Conservation (phyloP, 2,329 filamentous ascomycete species). For the Tolypocladium pustulatum region DNA sequence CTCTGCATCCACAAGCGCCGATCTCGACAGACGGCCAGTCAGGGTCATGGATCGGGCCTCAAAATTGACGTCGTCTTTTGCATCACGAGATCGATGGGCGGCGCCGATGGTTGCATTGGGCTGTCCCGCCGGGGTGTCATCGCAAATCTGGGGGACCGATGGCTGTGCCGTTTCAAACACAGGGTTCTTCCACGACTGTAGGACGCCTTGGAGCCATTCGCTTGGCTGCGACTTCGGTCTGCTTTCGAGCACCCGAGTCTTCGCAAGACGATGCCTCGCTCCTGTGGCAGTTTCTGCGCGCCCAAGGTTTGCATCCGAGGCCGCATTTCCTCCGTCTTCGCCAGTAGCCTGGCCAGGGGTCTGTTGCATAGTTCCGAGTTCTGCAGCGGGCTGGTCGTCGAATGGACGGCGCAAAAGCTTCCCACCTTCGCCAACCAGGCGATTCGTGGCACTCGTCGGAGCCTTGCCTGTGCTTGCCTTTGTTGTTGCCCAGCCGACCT, state of each 20-base stretch:
- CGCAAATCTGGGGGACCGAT: conserved; percentile 30
- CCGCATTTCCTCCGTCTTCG: background rate
- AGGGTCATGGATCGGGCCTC: conserved; percentile 18
- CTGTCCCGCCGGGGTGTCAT: conserved; percentile 2
- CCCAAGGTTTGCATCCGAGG: background rate
- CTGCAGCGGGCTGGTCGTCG: conserved; percentile 15
- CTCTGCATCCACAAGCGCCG: conserved; percentile 45
- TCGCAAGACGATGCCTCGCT: background rate
- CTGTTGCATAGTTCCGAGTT: background rate
- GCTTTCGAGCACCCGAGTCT: background rate
- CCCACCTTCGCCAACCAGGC: conserved; percentile 29
- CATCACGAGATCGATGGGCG: conserved; percentile 3
- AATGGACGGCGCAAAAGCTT: conserved; percentile 35
- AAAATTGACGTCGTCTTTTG: conserved; percentile 12
- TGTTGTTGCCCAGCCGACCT: conserved; percentile 13
- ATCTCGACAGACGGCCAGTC: conserved; percentile 47
- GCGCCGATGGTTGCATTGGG: background rate
- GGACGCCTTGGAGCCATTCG: conserved; percentile 49
- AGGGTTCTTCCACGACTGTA: conserved; percentile 65
- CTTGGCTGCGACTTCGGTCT: conserved; percentile 11
- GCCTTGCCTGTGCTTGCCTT: background rate
- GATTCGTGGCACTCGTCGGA: background rate
- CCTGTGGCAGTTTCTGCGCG: background rate
- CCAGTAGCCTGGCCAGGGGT: background rate
- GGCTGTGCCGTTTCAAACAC: conserved; percentile 48